Base-by-base conservation (phyloP, 148 eudicot genomes). In the Dianthus caryophyllus region DNA sequence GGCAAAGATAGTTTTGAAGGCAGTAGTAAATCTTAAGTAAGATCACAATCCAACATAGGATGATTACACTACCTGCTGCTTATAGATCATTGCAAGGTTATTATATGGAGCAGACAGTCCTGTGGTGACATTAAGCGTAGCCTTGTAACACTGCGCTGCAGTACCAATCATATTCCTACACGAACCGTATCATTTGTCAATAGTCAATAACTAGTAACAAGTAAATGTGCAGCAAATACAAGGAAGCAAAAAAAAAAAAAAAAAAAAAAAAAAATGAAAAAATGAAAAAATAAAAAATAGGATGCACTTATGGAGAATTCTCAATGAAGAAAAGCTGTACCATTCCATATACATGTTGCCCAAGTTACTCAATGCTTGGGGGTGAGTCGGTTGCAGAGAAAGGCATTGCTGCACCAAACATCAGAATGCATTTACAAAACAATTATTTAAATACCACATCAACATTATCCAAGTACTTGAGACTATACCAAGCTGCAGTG, bases 341-440 rank as follows among this genome's bases (percentile, higher is more conserved):
- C 97, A 87, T 70, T 90, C 97, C 99, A 94, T 86, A 71, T 94
- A 94, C 49, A 90, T 86, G 79, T 94, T 94, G 43, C 99, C 99
- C 66, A 94, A 92, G 80, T 90, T 94, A 33, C 97, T 90, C 13
- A 94, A 82, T 33, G 99, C 97, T 70, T 90, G 99, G 30, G 99
- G 97, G 73, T 94, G 99, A 73, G 67, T 86, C 47, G 99, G 90
- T 72, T 86, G 97, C 51, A 94, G 76, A 63, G 92, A 52, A 47
- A 94, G 85, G 73, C 99, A 94, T 94, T 94, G 96, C 99, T 94
- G 74, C 73, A 80, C 17, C 69, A 15, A 61, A 39, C 22, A 80
- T 71, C 54, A 71, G 36, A 15, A 68, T 44, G 29, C 24, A 61
- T 46, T 15, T 73, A 69, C 68, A 56, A 41, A 41, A 27, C 26